Base-by-base conservation (phyloP, 1,284 basidiomycete genomes). In the Entoloma clypeatum region DNA sequence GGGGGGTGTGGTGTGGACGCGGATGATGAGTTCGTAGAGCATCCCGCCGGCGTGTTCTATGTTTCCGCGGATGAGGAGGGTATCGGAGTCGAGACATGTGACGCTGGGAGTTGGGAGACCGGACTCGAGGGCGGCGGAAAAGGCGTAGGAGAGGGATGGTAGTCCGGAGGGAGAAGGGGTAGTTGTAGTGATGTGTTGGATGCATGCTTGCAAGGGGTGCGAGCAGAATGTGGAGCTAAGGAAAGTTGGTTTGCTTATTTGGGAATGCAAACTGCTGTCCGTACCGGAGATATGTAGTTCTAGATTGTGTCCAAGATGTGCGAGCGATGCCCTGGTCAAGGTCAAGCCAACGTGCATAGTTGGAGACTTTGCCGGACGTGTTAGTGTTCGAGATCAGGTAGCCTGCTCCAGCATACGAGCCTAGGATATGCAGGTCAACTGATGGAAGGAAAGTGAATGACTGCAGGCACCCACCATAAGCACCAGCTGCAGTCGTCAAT, bases 161-260 rank as follows among this genome's bases (percentile, higher is more conserved):
- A 55, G 45, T 19, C 45, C 43, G 11, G 38, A 34, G 30, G 48
- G 28, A 26, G 34, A 55, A 21, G 36, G 39, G 14, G 47, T 39
- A 4, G 67, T 65, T 22, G 66, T 61, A 36, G 65, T 68, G 29
- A 74, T 53, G 51, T 79, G 76, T 52, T 83, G 76, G 2, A 73
- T 59, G 49, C 82, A 86, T 27, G 79, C 71, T 49, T 69, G 64
- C 1, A 69, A 65, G 1, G 82, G 78, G 54, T 84, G 64, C 3
- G 83, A 84, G 54, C 84, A 87, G 49, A 86, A 83, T 1, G 78
- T 72, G 43, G 81, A 75, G 4, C 85, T 85, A 33, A 23, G 17
- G 24, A 19, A 43, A 26, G 16, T 21, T 24, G 44, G 40, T 28
- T 37, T 16, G 18, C 13, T 37, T 18, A 39, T 31, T 35, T 31